Evolutionary conservation across 345 rosid species (phyloP), one percentile per base, ranked within the genome.

Genomic region (Moricandia arvensis): DNA sequence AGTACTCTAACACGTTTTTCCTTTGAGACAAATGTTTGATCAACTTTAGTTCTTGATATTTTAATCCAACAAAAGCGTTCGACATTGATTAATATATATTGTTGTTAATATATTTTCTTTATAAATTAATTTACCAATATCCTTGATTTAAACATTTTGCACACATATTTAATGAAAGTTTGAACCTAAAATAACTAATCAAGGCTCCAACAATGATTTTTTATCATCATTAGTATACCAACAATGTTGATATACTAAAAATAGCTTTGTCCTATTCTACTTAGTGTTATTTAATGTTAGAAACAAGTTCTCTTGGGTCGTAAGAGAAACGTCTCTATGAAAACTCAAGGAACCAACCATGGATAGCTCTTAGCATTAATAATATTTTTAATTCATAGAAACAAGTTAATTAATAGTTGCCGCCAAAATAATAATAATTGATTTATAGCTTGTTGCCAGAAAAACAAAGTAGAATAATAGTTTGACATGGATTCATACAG

Each of bases 281-380:
- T 37, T 6, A 37, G 43, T 37, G 30, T 35, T 38, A 13, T 43
- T 43, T 43, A 43, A 12, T n/a, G 17, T 51, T 7, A 17, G 7
- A 67, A 51, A 15, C 1, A 16, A 33, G 5, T 16, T 37, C 6
- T 75, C 8, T 21, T 21, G 47, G 41, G 73, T 68, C 55, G 49
- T 43, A 4, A 29, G 31, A 35, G 0, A 37, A 18, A 37, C 57
- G 69, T 61, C 69, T 62, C 33, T 47, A 59, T 68, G 26, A 8
- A 27, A 16, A 35, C 55, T 16, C 17, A 75, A 75, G 64, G 63
- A 75, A 69, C 58, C 27, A 63, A 69, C 43, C 47, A 62, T 27
- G 0, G 5, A 49, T 29, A 43, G 9, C 61, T 47, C 18, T 75
- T 65, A 11, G 5, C 33, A 29, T n/a, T 72, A 49, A 35, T 3